These are phyloP conservation scores for Truncatella angustata DNA, from an alignment of 2,329 filamentous ascomycete species.

Conservation along the genomic window DNA sequence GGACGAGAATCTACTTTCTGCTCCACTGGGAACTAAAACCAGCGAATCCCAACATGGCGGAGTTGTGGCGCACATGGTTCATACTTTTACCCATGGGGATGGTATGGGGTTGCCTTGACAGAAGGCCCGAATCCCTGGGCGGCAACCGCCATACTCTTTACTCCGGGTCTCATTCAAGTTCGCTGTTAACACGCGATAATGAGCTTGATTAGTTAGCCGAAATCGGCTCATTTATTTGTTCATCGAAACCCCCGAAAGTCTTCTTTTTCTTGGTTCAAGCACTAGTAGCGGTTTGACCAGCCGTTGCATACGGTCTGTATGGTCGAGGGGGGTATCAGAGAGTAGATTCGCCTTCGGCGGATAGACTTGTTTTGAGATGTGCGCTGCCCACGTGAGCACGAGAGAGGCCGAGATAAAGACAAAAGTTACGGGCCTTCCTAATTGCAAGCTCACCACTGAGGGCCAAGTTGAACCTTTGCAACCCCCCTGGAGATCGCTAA, in stretches of 20 bases:
- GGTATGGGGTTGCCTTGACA: background rate
- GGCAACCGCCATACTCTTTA: background rate
- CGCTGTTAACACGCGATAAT: background rate
- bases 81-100: background rate
- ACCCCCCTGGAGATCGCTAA: background rate
- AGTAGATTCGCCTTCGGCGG: too few species aligned
- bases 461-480: too few species aligned
- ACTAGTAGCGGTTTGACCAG: too few species aligned
- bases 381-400: background rate
- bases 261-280: too few species aligned
- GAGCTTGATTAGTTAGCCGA: background rate
- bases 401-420: slow-evolving; percentile 6
- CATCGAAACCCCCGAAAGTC: too few species aligned
- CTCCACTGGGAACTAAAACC: background rate
- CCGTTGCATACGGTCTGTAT: background rate
- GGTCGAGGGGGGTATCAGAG: background rate
- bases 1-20: background rate
- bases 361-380: too few species aligned
- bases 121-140: slow-evolving; percentile 7
- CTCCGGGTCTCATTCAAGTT: background rate
- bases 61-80: background rate
- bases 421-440: too few species aligned
- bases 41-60: background rate
- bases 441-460: too few species aligned
- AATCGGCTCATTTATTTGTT: background rate